These are phyloP conservation scores for Tetrahymena thermophila DNA, from an alignment of 73 alveolate genomes.

Conservation along the genomic window DNA sequence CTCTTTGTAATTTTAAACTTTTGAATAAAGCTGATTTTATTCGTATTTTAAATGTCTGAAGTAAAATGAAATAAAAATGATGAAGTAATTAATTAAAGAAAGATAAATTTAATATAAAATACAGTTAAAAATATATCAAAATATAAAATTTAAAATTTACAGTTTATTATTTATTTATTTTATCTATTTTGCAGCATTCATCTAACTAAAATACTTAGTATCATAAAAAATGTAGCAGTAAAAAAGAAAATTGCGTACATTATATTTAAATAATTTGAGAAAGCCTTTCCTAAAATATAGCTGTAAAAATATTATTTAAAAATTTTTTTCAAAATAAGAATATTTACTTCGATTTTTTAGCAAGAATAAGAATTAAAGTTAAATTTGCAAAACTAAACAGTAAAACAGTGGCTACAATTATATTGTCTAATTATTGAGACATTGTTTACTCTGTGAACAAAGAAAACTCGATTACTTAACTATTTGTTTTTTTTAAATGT, in stretches of 20 bases:
- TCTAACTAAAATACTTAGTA: neutral
- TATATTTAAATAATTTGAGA: neutral
- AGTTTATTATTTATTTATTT: too few species aligned
- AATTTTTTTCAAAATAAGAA: neutral
- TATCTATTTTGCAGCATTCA: neutral
- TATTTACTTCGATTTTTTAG: neutral
- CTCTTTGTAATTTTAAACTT: too few species aligned
- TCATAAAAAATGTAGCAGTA: neutral
- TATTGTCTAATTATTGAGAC: neutral
- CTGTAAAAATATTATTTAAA: neutral
- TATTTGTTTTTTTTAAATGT: neutral
- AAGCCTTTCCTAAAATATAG: neutral
- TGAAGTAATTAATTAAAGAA: too few species aligned
- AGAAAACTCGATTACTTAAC: neutral
- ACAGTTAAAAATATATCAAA: too few species aligned
- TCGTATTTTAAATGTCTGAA: too few species aligned
- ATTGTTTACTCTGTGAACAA: neutral
- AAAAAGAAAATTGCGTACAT: neutral
- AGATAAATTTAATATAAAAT: too few species aligned
- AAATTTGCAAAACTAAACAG: neutral
- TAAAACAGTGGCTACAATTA: neutral
- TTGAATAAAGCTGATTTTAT: too few species aligned
- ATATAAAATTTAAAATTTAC: too few species aligned
- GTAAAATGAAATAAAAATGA: too few species aligned
- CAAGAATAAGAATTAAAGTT: neutral